phyloP scores from a whole-genome alignment of 345 rosid genomes.

The Streptanthus diversifolius region DNA sequence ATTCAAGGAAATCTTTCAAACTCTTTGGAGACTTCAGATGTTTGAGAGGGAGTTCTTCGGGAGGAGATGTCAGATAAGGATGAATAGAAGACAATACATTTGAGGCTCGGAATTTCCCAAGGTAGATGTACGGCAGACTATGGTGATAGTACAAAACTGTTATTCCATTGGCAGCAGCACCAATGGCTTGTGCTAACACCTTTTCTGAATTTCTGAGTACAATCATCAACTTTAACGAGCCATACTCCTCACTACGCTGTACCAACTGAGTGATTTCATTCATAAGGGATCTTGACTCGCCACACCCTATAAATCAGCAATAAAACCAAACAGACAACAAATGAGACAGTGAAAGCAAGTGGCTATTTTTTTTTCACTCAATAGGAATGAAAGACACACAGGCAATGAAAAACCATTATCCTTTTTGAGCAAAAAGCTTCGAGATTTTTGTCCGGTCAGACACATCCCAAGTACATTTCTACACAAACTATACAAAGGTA shows the following conservation, averaged over 20 bases:
- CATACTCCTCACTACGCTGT: conserved; percentile 40
- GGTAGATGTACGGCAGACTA: conserved; percentile 59
- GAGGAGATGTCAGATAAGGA: conserved; percentile 45
- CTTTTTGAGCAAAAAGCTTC: not conserved
- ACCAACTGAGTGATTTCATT: conserved; percentile 48
- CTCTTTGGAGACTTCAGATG: conserved; percentile 44
- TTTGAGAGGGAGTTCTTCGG: conserved; percentile 54
- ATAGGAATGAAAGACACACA: not conserved
- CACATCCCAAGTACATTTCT: not conserved
- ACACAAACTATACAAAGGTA: not conserved
- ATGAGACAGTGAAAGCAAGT: not conserved
- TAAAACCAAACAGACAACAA: not conserved
- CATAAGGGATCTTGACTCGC: conserved; percentile 78
- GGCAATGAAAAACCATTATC: not conserved
- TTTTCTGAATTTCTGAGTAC: conserved; percentile 58
- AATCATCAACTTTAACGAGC: conserved; percentile 53
- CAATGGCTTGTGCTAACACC: conserved; percentile 61
- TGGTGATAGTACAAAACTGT: conserved; percentile 59
- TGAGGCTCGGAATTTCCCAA: conserved; percentile 60
- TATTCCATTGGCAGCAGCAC: conserved; percentile 48
- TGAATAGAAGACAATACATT: conserved; percentile 50
- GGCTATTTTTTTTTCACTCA: no score
- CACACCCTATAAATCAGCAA: conserved; percentile 62
- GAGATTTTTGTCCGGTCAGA: not conserved
- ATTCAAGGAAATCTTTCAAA: conserved; percentile 55